phyloP scores from a whole-genome alignment of 2,329 filamentous ascomycete genomes.

The Chaetomiaceae sp. region DNA sequence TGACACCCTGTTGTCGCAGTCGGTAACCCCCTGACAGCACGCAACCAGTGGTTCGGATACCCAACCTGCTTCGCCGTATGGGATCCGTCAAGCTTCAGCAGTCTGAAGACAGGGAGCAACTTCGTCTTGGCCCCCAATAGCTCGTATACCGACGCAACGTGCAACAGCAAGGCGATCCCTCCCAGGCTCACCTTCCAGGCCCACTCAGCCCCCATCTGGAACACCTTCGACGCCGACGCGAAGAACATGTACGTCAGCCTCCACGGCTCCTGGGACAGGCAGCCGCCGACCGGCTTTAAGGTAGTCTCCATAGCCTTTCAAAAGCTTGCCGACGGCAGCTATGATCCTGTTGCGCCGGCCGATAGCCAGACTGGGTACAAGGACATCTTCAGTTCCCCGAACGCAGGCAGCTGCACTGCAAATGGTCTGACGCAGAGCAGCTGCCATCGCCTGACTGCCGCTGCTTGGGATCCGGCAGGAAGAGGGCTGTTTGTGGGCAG shows the following conservation, averaged over 20 bases:
- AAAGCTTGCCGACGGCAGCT: conserved; percentile 26
- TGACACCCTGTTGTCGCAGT: conserved; percentile 17
- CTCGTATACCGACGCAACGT: conserved; percentile 35
- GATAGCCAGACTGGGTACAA: conserved; percentile 30
- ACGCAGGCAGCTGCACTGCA: conserved; percentile 29
- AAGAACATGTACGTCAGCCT: conserved; percentile 33
- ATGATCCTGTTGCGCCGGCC: conserved; percentile 29
- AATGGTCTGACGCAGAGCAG: conserved; percentile 35
- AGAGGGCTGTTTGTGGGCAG: conserved; percentile 34
- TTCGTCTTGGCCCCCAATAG: conserved; percentile 35
- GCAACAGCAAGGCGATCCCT: conserved; percentile 29
- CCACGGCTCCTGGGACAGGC: conserved; percentile 31
- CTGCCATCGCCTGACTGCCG: conserved; percentile 33
- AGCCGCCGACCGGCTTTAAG: conserved; percentile 30
- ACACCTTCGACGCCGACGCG: conserved; percentile 29
- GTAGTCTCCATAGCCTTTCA: conserved; percentile 30
- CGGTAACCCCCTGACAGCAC: conserved; percentile 28
- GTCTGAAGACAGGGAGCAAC: conserved; percentile 34
- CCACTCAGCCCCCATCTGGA: conserved; percentile 31
- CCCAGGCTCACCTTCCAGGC: conserved; percentile 38
- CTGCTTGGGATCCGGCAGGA: conserved; percentile 33
- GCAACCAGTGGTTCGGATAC: conserved; percentile 45
- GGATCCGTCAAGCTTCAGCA: conserved; percentile 26
- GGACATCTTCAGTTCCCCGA: conserved; percentile 28
- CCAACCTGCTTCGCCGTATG: conserved; percentile 40